Evolutionary conservation across 2,329 filamentous ascomycete genomes (phyloP), one percentile per base, ranked within the genome.

Genomic region (Colletotrichum horii): DNA sequence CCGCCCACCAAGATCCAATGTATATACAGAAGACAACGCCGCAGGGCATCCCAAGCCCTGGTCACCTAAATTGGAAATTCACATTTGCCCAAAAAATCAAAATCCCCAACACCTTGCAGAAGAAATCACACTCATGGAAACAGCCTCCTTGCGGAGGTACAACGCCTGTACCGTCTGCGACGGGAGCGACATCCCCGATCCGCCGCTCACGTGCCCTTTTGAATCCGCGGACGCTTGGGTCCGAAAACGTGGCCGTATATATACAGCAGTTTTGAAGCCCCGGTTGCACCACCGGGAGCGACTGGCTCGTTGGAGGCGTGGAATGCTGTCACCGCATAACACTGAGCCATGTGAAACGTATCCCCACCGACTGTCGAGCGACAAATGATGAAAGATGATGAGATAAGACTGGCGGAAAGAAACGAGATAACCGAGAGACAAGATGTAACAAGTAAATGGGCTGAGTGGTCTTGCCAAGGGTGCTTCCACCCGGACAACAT

Each of bases 271-370:
- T 61, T 48, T 38, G 43, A 64, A 74, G 65, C 58, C 48, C 58
- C 58, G 70, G 64, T 56, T 60, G 66, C 70, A 68, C 65, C 58
- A 68, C 56, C 64, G 64, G 55, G 60, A 67, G 74, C 70, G 30
- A 62, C 58, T 61, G 70, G 69, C 73, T 73, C 65, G 26, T 38
- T 24, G 26, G 30, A 55, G 58, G 55, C 64, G 74, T 68, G 58
- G 48, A 74, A 69, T 76, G 74, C 74, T 76, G 28, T 75, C 74
- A 76, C 65, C 74, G 55, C 74, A 75, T 24, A 74, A 38, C 71
- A 70, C 65, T 55, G 71, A 65, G 58, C 65, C 71, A 43, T 70
- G n/a, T 61, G 38, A 70, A 75, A 75, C 71, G 66, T 76, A 75
- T 75, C 60, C 60, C 71, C 71, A 66, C 26, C 48, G 61, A 66